Evolutionary conservation across 2,329 filamentous ascomycete genomes (phyloP), one percentile per base, ranked within the genome.

Genomic region (Hypoxylon sp.): DNA sequence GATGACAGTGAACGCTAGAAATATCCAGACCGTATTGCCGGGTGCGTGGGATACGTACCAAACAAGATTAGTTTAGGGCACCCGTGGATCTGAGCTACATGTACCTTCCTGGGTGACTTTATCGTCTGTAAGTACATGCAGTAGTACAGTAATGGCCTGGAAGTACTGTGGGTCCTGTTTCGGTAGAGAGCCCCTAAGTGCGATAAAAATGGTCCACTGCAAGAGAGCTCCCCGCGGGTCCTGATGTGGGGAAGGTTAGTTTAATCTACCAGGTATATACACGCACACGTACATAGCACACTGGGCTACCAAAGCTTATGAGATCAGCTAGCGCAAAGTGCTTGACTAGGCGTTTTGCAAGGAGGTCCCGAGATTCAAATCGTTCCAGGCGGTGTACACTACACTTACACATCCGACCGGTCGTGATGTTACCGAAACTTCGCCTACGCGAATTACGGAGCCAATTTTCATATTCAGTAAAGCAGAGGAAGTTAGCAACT

Each of bases 311-410:
- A n/a, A n/a, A n/a, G n/a, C n/a, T n/a, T n/a, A n/a, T 64, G 45
- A 64, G 52, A 60, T 55, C 53, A 63, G 59, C 53, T 41, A 30
- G 45, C 46, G 36, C 30, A 49, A 52, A 45, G 32, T 34, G 30
- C 32, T 51, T 30, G 49, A 50, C 36, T 32, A 43, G 46, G 52
- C 34, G 53, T 49, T 23, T 52, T 50, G 32, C 46, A 57, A 67
- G 57, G 51, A 46, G 34, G 59, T 59, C 57, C 60, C 60, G 60
- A 64, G 60, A 60, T 63, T 63, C 52, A 46, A 62, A 55, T 51
- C 58, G 41, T 66, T 50, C 49, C 36, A 62, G 53, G 61, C 48
- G 61, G 61, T 59, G 61, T 59, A 59, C 30, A 25, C 32, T 56
- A 45, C 41, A 55, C 49, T 38, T 23, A 23, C 23, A 23, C 23